Evolutionary conservation across 2,329 filamentous ascomycete genomes (phyloP), one percentile per base, ranked within the genome.

Genomic region (Drechslera avenae): DNA sequence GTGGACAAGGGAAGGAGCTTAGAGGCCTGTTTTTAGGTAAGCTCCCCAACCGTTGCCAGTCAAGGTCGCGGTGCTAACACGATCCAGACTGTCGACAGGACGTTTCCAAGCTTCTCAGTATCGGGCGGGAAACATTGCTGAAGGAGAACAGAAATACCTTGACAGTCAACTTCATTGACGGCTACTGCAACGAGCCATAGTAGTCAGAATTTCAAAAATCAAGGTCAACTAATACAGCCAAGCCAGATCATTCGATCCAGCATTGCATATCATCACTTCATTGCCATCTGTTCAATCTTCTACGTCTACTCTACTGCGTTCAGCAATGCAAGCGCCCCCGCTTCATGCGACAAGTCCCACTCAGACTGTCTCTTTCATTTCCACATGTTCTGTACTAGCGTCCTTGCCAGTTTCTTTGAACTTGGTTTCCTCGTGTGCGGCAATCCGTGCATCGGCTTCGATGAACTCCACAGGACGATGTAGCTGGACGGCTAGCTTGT

Each of bases 381-480:
- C 60, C 9, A 67, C 44, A 42, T 63, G 46, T 19, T 64, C 56
- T 2, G 42, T 63, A 17, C 56, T 62, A 9, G 57, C 33, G 18
- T 54, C 61, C n/a, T 51, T 50, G 2, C 34, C 48, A n/a, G 53
- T 60, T 9, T 50, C 37, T 2, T 28, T 44, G 14, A 33, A n/a
- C 28, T 54, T 47, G 1, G 37, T 41, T 3, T 52, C 50, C 17
- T 62, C 58, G 17, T 48, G 46, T 12, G 57, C 49, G 19, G 56
- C 58, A 68, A 71, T 67, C 56, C 69, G 46, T 42, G 78, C 71
- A 56, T 82, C 78, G 12, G 74, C 74, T 51, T 81, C 75, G 14
- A 79, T 75, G 42, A 77, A 82, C 50, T 78, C 75, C n/a, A 65
- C 54, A 1, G 80, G 80, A 21, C 80, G 71, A 54, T 76, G 76